Conservation (phyloP, 352 stramenopile genomes). For the Thalassiosira hispida region DNA sequence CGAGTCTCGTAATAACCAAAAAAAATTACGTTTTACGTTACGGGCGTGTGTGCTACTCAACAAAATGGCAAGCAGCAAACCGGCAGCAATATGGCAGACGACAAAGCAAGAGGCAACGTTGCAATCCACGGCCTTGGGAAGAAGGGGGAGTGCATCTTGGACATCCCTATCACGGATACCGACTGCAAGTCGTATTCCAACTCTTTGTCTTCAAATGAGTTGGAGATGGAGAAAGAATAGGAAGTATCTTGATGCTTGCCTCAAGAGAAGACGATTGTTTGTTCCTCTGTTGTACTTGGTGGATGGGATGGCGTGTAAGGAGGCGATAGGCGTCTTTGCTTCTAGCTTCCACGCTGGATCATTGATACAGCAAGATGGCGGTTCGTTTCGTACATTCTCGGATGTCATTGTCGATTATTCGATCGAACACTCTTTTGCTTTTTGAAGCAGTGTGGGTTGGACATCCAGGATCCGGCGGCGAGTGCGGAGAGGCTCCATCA, state of each 20-base stretch:
- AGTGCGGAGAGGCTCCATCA: too few species aligned
- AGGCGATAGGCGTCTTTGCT: conserved; percentile 22
- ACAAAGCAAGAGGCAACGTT: not conserved
- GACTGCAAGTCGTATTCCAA: conserved; percentile 15
- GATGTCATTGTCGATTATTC: conserved; percentile 4
- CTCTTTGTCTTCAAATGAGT: not conserved
- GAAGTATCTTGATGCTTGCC: conserved; percentile 20
- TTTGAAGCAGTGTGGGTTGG: too few species aligned
- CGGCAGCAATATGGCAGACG: not conserved
- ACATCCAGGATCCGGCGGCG: too few species aligned
- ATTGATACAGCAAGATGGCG: conserved; percentile 23
- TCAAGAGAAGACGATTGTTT: conserved; percentile 5
- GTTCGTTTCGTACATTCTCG: conserved; percentile 10
- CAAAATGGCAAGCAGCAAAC: not conserved
- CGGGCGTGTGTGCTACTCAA: not conserved
- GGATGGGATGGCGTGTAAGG: conserved; percentile 33
- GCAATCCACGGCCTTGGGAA: not conserved
- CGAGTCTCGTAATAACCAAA: not conserved
- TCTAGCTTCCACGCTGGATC: conserved; percentile 28
- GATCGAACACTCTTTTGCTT: too few species aligned
- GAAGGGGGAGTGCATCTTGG: not conserved
- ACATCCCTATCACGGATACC: not conserved
- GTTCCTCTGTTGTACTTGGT: conserved; percentile 41
- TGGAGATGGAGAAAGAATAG: conserved; percentile 11
- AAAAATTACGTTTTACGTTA: not conserved